Evolutionary conservation across 306 rosid species (phyloP), one percentile per base, ranked within the genome.

Genomic region (Oxytropis ochrocephala): DNA sequence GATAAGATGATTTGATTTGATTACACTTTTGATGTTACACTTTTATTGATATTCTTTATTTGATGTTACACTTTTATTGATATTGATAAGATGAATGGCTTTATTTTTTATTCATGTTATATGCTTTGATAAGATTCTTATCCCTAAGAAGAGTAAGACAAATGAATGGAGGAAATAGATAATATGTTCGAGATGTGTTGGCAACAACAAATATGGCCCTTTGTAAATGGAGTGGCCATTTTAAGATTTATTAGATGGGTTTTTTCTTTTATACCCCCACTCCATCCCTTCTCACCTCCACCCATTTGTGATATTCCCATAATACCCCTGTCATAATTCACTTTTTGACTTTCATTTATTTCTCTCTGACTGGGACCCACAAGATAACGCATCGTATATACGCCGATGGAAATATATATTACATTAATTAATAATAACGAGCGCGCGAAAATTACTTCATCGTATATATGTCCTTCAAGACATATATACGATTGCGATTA

Each of bases 181-280:
- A 18, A 24, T 24, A 24, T 24, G 29, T 24, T 24, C 29, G 29
- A 24, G 2, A 11, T 0, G 7, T 9, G 32, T 49, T 19, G 5
- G n/a, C 17, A 43, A n/a, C 30, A 44, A 63, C 39, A 64, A 29
- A 21, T 11, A 24, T 24, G 78, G 9, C 78, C 32, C 41, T 64
- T 74, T 21, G 58, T 3, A 54, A 5, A 18, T 33, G 49, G 67
- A 65, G 41, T 29, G 5, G 67, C 67, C 79, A 44, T n/a, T 61
- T 61, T 35, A 7, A 60, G 62, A 12, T 19, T 60, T 19, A 9
- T n/a, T n/a, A n/a, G n/a, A n/a, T n/a, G n/a, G n/a, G n/a, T n/a
- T n/a, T n/a, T n/a, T n/a, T n/a, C n/a, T n/a, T n/a, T n/a, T n/a
- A n/a, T n/a, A n/a, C n/a, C n/a, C n/a, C n/a, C n/a, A n/a, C n/a